phyloP scores from a whole-genome alignment of 345 rosid species.

The Anastatica hierochuntica region DNA sequence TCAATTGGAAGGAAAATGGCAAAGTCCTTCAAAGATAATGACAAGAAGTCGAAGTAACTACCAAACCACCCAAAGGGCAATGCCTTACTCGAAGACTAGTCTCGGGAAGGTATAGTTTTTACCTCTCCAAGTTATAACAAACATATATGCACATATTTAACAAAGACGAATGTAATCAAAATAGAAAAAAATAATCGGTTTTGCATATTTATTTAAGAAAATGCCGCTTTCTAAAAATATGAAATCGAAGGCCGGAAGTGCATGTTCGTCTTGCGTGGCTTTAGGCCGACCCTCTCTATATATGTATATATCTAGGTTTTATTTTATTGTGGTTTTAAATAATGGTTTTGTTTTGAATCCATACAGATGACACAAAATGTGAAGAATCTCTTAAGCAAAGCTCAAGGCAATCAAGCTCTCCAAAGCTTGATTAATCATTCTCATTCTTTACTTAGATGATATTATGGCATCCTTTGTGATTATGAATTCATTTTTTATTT shows the following conservation, averaged over 20 bases:
- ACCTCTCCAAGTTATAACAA: not conserved
- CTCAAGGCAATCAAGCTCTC: conserved; percentile 46
- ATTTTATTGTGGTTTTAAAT: not conserved
- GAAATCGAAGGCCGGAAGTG: no score
- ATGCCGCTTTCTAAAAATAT: no score
- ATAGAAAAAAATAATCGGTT: no score
- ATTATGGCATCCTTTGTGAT: not conserved
- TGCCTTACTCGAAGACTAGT: conserved; percentile 53
- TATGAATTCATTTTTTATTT: not conserved
- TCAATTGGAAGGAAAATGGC: conserved; percentile 41
- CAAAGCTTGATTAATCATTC: conserved; percentile 51
- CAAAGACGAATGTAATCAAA: no score
- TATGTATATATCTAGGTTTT: not conserved
- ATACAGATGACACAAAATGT: conserved; percentile 50
- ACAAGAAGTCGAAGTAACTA: conserved; percentile 62
- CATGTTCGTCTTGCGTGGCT: no score
- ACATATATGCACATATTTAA: no score
- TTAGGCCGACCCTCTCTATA: no score
- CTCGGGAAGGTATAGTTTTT: conserved; percentile 38
- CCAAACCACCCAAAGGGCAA: conserved; percentile 37
- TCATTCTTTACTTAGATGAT: conserved; percentile 49
- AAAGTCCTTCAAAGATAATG: conserved; percentile 32
- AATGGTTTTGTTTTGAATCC: not conserved
- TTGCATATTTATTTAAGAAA: no score
- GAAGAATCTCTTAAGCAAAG: conserved; percentile 42